Evolutionary conservation across 2,329 filamentous ascomycete genomes (phyloP).

Genomic region (Talaromyces amestolkiae): DNA sequence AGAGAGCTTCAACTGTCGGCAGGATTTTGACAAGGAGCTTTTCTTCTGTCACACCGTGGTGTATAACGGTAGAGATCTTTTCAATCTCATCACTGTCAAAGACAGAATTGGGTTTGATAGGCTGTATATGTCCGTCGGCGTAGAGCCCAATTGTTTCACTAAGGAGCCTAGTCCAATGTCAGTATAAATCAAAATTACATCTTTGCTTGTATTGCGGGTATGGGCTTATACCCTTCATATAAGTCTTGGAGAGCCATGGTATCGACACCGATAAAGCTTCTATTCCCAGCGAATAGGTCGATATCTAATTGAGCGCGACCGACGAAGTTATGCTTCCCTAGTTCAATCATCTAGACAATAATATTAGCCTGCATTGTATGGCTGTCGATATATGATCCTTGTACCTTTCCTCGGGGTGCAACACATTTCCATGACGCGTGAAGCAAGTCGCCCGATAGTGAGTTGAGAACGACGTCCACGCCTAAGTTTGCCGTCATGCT

Average conservation of each 20-base stretch:
- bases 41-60: conserved; percentile 13
- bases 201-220: not conserved
- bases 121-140: not conserved
- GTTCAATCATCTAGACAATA: conserved; percentile 27
- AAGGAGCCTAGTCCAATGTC: conserved; percentile 10
- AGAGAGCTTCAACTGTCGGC: conserved; percentile 12
- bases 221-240: not conserved
- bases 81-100: not conserved
- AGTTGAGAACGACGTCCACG: conserved; percentile 35
- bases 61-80: not conserved
- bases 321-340: conserved; percentile 30
- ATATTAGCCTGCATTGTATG: not conserved
- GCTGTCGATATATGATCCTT: not conserved
- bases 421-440: conserved; percentile 29
- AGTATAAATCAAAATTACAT: not conserved
- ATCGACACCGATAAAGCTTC: conserved; percentile 24
- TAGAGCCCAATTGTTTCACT: not conserved
- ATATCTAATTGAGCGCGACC: conserved; percentile 25
- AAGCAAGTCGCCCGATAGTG: conserved; percentile 24
- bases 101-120: not conserved
- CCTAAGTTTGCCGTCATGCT: conserved; percentile 29
- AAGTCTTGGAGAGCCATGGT: conserved; percentile 12
- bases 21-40: conserved; percentile 24
- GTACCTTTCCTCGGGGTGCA: conserved; percentile 25
- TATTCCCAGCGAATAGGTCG: conserved; percentile 27